A percentile compares a stretch with the other conserved stretches of the same genome.
phyloP scores from a whole-genome alignment of 1,139 yeast genomes.

The Geotrichum fermentans region DNA sequence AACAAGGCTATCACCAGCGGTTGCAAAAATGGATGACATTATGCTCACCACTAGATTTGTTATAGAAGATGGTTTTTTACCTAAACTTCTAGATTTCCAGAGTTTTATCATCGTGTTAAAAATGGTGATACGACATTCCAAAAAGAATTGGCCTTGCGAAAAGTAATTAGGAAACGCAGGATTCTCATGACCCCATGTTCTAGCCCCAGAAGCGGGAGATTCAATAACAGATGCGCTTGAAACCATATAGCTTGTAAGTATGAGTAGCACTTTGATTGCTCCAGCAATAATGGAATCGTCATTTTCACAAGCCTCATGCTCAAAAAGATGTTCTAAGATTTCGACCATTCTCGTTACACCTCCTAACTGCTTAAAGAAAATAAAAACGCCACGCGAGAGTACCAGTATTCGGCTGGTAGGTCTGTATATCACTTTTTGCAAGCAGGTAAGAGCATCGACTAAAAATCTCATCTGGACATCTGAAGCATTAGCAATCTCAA shows the following conservation, averaged over 20 bases:
- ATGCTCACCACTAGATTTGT: constrained; percentile 26
- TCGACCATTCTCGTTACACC: constrained; percentile 31
- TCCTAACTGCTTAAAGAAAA: constrained; percentile 34
- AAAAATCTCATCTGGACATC: constrained; percentile 18
- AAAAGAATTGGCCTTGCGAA: constrained; percentile 33
- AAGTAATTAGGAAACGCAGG: constrained; percentile 30
- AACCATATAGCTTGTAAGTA: constrained; percentile 25
- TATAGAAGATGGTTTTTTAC: constrained; percentile 25
- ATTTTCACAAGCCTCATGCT: constrained; percentile 11
- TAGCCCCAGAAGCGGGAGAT: constrained; percentile 22
- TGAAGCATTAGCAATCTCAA: constrained; percentile 5
- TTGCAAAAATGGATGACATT: constrained; percentile 26
- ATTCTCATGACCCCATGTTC: constrained; percentile 29
- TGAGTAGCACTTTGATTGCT: constrained; percentile 24
- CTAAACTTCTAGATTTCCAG: constrained; percentile 32
- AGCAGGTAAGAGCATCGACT: constrained; percentile 18
- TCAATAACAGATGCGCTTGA: constrained; percentile 28
- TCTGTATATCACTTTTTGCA: constrained; percentile 30
- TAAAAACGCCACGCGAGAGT: constrained; percentile 29
- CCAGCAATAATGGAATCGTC: constrained; percentile 16
- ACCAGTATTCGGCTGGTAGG: constrained; percentile 23
- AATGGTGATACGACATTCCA: constrained; percentile 33
- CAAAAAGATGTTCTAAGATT: constrained; percentile 28
- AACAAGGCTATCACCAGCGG: constrained; percentile 25
- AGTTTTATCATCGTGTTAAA: constrained; percentile 24